Conservation (phyloP, 805 yeast genomes). For the Yarrowia keelungensis region DNA sequence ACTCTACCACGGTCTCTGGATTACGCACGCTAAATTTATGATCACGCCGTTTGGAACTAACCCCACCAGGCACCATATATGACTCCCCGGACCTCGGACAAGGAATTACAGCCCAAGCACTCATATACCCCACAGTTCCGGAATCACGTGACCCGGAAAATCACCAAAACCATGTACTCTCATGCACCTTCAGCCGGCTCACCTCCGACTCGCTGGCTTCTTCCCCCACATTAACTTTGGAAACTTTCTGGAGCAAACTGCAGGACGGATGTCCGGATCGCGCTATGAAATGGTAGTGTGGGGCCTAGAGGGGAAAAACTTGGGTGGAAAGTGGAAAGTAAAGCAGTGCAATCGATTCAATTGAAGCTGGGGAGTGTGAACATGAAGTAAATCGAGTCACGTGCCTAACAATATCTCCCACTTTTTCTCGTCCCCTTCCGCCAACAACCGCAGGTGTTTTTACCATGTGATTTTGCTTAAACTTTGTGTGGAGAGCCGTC, state of each 20-base stretch:
- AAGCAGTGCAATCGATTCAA: neutral
- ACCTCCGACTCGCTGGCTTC: slow-evolving; percentile 14
- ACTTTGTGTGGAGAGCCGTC: slow-evolving; percentile 29
- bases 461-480: slow-evolving; percentile 33
- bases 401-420: too few species aligned
- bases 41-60: too few species aligned
- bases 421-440: neutral
- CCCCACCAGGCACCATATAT: too few species aligned
- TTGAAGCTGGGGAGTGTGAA: too few species aligned
- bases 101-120: neutral
- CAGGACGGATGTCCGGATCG: slow-evolving; percentile 38
- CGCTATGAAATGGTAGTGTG: neutral
- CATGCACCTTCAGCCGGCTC: slow-evolving; percentile 9
- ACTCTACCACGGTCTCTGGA: too few species aligned
- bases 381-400: neutral
- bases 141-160: slow-evolving; percentile 7
- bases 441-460: slow-evolving; percentile 6
- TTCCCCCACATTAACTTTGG: slow-evolving; percentile 21
- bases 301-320: neutral
- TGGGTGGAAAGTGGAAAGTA: neutral
- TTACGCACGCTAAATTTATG: too few species aligned
- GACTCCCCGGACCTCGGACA: too few species aligned
- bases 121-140: neutral
- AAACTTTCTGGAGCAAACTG: slow-evolving; percentile 35
- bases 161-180: neutral